Percentiles rank a stretch among this genome's conserved stretches.
Conservation (phyloP, 176 grass and related monocot genomes). For the Aechmea fasciata region DNA sequence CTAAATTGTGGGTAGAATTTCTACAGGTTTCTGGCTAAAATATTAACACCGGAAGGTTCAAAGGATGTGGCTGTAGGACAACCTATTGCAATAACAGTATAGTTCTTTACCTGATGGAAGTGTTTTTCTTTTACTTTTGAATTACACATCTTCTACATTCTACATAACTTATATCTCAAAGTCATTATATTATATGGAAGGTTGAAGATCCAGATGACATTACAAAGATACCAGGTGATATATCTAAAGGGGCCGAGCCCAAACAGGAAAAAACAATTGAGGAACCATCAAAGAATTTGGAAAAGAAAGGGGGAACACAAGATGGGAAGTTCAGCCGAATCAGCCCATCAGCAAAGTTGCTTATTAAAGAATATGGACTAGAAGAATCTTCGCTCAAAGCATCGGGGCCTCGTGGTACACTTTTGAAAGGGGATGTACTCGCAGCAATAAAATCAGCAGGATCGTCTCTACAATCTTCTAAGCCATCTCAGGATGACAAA, state of each 20-base stretch:
- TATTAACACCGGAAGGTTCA: constrained; percentile 94
- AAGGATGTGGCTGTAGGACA: constrained; percentile 90
- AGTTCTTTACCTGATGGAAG: constrained; percentile 22
- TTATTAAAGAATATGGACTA: constrained; percentile 70
- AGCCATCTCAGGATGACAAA: constrained; percentile 39
- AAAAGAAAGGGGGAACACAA: constrained; percentile 30
- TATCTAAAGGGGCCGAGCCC: constrained; percentile 42
- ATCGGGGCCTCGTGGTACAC: constrained; percentile 90
- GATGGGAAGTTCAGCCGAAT: constrained; percentile 47
- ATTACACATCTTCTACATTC: neutral
- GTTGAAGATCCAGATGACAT: constrained; percentile 81
- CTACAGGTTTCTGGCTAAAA: constrained; percentile 83
- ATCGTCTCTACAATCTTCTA: constrained; percentile 21
- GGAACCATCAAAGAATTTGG: constrained; percentile 23
- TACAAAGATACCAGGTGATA: constrained; percentile 61
- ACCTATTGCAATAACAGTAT: constrained; percentile 89
- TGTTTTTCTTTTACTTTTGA: constrained; percentile 1
- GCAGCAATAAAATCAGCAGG: constrained; percentile 57
- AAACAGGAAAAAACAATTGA: constrained; percentile 37
- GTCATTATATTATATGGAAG: constrained; percentile 31
- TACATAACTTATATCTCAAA: neutral
- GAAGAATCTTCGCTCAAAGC: constrained; percentile 61
- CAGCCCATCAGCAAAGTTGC: constrained; percentile 84
- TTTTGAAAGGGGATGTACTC: constrained; percentile 86
- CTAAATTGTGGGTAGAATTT: neutral